phyloP scores from a whole-genome alignment of 2,329 filamentous ascomycete genomes.

The Penicillium sp. region DNA sequence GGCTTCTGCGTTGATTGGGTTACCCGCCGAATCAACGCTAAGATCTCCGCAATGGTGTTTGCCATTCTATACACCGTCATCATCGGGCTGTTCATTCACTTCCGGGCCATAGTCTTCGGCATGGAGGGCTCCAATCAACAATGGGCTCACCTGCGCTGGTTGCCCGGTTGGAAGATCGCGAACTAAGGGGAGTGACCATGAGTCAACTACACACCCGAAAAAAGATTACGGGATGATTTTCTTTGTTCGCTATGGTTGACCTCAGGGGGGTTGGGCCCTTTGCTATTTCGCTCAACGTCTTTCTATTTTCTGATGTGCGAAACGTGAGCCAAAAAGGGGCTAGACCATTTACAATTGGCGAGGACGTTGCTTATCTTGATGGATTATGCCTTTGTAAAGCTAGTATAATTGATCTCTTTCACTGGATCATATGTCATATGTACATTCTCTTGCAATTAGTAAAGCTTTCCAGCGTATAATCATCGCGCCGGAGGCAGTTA shows the following conservation, averaged over 20 bases:
- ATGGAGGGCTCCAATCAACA: conserved; percentile 86
- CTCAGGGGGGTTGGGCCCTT: conserved; percentile 3
- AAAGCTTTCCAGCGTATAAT: neutral
- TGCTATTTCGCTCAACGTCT: conserved; percentile 1
- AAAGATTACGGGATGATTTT: neutral
- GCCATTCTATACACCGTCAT: conserved; percentile 73
- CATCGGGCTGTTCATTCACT: conserved; percentile 84
- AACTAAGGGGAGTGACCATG: conserved; percentile 52
- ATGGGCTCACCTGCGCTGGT: conserved; percentile 94
- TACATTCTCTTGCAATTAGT: conserved; percentile 12
- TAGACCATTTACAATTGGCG: conserved; percentile 1
- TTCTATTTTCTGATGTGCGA: neutral
- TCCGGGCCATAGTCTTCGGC: conserved; percentile 94
- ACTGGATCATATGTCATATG: conserved; percentile 11
- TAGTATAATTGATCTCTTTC: conserved; percentile 7
- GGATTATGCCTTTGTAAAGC: conserved; percentile 13
- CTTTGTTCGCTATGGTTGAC: conserved; percentile 2
- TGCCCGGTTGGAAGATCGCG: conserved; percentile 82
- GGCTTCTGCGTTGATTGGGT: conserved; percentile 90
- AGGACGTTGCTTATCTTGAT: conserved; percentile 8
- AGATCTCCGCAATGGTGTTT: conserved; percentile 73
- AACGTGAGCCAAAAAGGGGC: neutral
- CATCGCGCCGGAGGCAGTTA: neutral
- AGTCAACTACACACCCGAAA: neutral
- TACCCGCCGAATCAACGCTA: conserved; percentile 69